Evolutionary conservation across 768 basidiomycete genomes (phyloP), one percentile per base, ranked within the genome.

Genomic region (Floccularia luteovirens): DNA sequence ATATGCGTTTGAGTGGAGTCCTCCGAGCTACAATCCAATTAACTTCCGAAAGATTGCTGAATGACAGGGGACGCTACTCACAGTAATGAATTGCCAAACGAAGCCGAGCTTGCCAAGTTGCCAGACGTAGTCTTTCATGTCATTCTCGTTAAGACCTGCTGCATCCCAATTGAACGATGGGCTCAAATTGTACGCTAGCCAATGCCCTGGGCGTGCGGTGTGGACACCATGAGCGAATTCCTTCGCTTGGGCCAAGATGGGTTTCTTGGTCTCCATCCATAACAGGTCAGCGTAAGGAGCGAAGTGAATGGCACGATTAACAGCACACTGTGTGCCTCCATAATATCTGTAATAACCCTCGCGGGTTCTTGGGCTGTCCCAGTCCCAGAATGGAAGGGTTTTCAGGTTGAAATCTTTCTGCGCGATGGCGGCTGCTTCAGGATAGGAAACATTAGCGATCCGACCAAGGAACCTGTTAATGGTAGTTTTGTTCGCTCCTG

Each of bases 81-180:
- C 90, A 50, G 93, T 96, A 62, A 97, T 96, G 69, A 99, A 98
- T 61, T 98, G 93, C 92, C 93, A 98, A 51, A 92, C 83, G 62
- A 97, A 98, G 24, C 93, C 93, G 34, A 96, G 78, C 68, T 86
- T 93, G 34, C 90, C 94, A 19, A 99, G 71, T 53, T 90, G 75
- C 94, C 93, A 94, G 25, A 97, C 77, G 57, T 77, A 98, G 27
- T 72, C 64, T 59, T 88, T 73, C 90, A 90, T 98, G 49, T 92
- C 90, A 47, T 71, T 69, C 51, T 82, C 74, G 31, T 74, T 79
- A 13, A 99, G 73, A 12, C 96, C 96, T 11, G 94, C 94, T 1
- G 90, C 91, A 50, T 89, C 86, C 87, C 89, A 91, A 51, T 90
- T 90, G 70, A 90, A 91, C 36, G 88, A 90, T 8, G 92, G 91